Evolutionary conservation across 2,329 filamentous ascomycete species (phyloP), one percentile per base, ranked within the genome.

Genomic region (Fusarium sambucinum): DNA sequence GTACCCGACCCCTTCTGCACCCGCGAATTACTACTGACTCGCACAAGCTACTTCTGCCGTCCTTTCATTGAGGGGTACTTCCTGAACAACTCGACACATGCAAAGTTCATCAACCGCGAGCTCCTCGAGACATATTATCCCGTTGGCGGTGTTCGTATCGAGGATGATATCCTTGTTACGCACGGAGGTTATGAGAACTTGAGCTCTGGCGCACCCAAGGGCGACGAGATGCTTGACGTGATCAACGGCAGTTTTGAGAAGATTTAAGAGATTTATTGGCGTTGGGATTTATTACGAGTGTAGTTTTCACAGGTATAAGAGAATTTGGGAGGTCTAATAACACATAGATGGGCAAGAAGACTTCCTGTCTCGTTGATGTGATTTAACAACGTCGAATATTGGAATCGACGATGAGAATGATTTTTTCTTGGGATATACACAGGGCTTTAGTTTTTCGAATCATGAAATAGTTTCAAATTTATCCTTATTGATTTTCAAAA

Each of bases 121-220:
- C 85, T 90, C 7, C 79, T 96, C 48, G 87, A 89, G 63, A 82
- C 81, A 66, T 95, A 91, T 77, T 95, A 92, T 82, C 82, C 80
- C 27, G 90, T 98, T 1, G 96, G 95, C 17, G 96, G 96, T 33
- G 93, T 97, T 27, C 87, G 96, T 46, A 96, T 98, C 64, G 96
- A 99, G 81, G 94, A 98, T 75, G 92, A 95, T 77, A 86, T 98
- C 38, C 83, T 96, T 23, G 89, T 98, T 47, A 96, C 91, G 2
- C 84, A 90, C 63, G 82, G 87, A 25, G 94, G 94, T 0, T 89
- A 89, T 73, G 94, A 97, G 79, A 96, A 97, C 75, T 76, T 98
- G 76, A 96, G 94, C 2, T 85, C 86, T 2, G 69, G 67, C 19
- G 91, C 91, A 30, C 92, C 92, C 1, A 97, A 96, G 81, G 87